These are phyloP conservation scores for Ilex aquifolium DNA, from an alignment of 257 asterid species.

Conservation along the genomic window DNA sequence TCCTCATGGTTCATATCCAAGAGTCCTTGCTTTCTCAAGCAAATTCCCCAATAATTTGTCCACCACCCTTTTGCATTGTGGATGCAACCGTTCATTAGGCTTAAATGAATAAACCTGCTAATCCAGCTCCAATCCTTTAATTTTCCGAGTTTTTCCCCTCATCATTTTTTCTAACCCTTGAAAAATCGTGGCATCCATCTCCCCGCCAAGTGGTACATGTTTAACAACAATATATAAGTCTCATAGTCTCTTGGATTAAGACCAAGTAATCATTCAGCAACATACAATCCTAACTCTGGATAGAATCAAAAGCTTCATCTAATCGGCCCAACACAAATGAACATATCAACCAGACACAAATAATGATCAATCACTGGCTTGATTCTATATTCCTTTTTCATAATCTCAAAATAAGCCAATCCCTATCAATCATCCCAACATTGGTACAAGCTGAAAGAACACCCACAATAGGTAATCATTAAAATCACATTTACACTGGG, in stretches of 20 bases:
- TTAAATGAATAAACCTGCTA: conserved; percentile 64
- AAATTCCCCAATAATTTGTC: conserved; percentile 36
- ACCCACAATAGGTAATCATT: too few relatives aligned
- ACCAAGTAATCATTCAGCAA: conserved; percentile 68
- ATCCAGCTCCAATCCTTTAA: conserved; percentile 80
- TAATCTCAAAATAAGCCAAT: too few relatives aligned
- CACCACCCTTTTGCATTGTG: conserved; percentile 27
- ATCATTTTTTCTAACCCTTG: conserved; percentile 67
- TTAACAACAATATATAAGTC: conserved; percentile 51
- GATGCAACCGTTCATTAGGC: conserved; percentile 24
- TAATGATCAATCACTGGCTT: conserved; percentile 24
- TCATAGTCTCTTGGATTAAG: conserved; percentile 66
- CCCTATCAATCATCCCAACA: too few relatives aligned
- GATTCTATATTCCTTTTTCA: too few relatives aligned
- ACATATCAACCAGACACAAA: conserved; percentile 67
- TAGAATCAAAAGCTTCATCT: conserved; percentile 70
- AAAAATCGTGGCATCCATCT: conserved; percentile 59
- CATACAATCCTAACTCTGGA: conserved; percentile 50
- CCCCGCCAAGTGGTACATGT: conserved; percentile 67
- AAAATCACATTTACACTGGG: too few relatives aligned
- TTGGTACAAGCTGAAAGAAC: too few relatives aligned
- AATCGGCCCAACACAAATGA: conserved; percentile 58
- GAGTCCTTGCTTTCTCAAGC: conserved; percentile 33
- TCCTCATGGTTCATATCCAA: conserved; percentile 41
- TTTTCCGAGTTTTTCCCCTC: conserved; percentile 50